Base-by-base conservation (phyloP, 2,329 filamentous ascomycete genomes). In the Claviceps cyperi region DNA sequence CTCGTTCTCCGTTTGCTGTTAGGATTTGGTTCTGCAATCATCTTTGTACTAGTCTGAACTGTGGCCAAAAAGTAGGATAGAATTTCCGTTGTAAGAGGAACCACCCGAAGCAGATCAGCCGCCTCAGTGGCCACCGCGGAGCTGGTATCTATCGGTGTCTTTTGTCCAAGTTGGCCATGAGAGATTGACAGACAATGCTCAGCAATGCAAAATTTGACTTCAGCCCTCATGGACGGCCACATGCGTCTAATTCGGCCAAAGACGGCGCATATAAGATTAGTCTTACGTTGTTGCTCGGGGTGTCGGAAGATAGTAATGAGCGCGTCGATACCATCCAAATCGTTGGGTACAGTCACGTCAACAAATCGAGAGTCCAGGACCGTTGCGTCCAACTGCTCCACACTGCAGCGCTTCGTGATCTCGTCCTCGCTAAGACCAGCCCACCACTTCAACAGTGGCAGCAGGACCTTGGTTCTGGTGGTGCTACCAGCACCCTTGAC, bases 1-100 rank as follows among this genome's bases (percentile, higher is more conserved):
- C 86, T 94, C 0, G 81, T 87, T 50, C 88, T 78, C 59, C 88
- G 80, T 54, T 87, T 76, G 71, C 94, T 95, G 55, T 82, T 82
- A 1, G 84, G 77, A 9, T 85, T 83, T 13, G 81, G 78, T 50
- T 83, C 80, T 45, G 81, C 81, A 41, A 83, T 80, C 65, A 90
- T 76, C 58, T 84, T 80, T 2, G 81, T 75, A n/a, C 83, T 78
- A 14, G 80, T 81, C 51, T 87, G 84, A 40, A 95, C 75, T 22
- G 79, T 81, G 55, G 85, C 77, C 7, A 95, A 68, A 65, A 94
- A 87, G 46, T 75, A 74, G 1, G 80, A 69, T 8, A 96, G 74
- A 22, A 87, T 81, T 32, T 81, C 72, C 0, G 85, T 86, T 2
- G 85, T 81, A 39, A 94, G 73, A n/a, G 81, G 72, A 7, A 94